phyloP scores from a whole-genome alignment of 2,329 filamentous ascomycete genomes.

The Annulohypoxylon truncatum region DNA sequence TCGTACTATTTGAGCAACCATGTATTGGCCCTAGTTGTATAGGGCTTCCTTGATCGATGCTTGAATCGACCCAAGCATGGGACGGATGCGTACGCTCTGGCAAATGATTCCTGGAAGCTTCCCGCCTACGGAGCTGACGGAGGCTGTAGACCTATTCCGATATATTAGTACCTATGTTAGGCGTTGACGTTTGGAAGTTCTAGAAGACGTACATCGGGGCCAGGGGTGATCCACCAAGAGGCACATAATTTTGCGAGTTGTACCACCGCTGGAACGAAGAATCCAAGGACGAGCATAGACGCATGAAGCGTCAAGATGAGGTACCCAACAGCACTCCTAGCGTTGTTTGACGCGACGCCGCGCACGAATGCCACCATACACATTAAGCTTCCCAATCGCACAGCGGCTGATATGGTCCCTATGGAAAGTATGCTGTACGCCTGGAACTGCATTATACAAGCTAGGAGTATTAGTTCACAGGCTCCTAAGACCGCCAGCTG shows the following conservation, averaged over 20 bases:
- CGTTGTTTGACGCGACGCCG: slow-evolving; percentile 69
- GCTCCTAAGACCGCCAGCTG: slow-evolving; percentile 25
- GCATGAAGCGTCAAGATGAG: slow-evolving; percentile 57
- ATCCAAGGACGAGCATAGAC: background rate
- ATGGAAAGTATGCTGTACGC: slow-evolving; percentile 15
- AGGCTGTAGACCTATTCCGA: background rate
- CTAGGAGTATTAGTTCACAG: slow-evolving; percentile 33
- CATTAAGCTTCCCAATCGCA: slow-evolving; percentile 64
- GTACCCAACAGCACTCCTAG: slow-evolving; percentile 77
- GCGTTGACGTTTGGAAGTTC: background rate
- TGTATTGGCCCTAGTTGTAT: background rate
- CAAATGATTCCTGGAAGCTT: background rate
- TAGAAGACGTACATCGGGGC: background rate
- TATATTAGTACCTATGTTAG: background rate
- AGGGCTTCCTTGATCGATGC: background rate
- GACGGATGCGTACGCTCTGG: background rate
- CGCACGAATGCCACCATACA: slow-evolving; percentile 62
- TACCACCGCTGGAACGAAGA: background rate
- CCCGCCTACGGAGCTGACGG: background rate
- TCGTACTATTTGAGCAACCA: background rate
- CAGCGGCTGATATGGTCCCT: slow-evolving; percentile 41
- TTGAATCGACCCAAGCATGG: background rate
- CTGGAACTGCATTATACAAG: slow-evolving; percentile 18
- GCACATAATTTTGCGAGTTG: background rate
- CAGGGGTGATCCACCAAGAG: background rate